Conservation (phyloP, 2,329 filamentous ascomycete genomes). For the Chalara sp. region DNA sequence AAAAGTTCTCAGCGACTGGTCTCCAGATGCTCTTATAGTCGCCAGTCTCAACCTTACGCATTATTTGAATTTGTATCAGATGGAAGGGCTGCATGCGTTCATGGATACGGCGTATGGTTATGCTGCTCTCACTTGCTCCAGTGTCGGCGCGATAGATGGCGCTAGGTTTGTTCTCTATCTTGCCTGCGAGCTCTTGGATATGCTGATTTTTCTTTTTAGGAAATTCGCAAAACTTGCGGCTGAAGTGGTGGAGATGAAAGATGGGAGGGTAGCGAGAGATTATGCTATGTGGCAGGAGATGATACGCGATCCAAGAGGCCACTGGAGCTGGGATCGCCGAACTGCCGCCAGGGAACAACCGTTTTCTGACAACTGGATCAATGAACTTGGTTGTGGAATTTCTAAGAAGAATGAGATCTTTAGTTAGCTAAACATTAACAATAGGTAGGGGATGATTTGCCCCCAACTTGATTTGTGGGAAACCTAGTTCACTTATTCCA, state of each 20-base stretch:
- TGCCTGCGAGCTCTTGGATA: too few relatives aligned
- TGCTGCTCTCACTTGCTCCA: constrained; percentile 33
- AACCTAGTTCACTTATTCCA: too few relatives aligned
- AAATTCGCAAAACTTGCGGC: neutral
- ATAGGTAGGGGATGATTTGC: too few relatives aligned
- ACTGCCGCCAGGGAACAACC: too few relatives aligned
- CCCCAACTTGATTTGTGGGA: too few relatives aligned
- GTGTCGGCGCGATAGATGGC: constrained; percentile 21
- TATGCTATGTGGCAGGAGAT: neutral
- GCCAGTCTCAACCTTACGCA: too few relatives aligned
- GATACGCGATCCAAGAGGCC: neutral
- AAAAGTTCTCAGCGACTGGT: neutral
- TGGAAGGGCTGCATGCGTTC: constrained; percentile 32
- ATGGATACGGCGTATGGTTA: constrained; percentile 33
- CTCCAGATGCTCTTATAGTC: too few relatives aligned
- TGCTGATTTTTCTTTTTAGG: too few relatives aligned
- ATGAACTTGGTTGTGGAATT: neutral
- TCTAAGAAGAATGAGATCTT: too few relatives aligned
- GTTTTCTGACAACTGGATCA: neutral
- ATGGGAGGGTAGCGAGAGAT: neutral
- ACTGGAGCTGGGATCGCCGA: neutral
- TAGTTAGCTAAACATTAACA: too few relatives aligned
- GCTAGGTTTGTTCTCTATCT: neutral
- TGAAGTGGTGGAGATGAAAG: neutral
- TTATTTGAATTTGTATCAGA: constrained; percentile 21